A percentile compares a stretch with the other conserved stretches of the same genome.
These are phyloP conservation scores for Berberis vulgaris DNA, from an alignment of 164 flowering plant species.

Conservation along the genomic window DNA sequence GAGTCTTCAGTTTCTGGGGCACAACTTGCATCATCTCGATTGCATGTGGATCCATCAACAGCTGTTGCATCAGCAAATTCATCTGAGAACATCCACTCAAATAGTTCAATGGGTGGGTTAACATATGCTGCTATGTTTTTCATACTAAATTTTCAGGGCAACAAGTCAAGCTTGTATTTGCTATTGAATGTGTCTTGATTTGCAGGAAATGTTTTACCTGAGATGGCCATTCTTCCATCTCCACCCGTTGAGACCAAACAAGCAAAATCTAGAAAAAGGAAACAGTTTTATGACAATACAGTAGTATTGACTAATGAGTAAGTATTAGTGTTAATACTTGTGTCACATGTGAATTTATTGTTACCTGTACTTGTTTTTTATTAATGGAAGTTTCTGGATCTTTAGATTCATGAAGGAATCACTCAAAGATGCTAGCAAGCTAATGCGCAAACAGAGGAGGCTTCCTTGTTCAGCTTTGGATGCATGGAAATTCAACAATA, in stretches of 20 bases:
- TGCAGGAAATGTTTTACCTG: slow-evolving; percentile 20
- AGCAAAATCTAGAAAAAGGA: slow-evolving; percentile 44
- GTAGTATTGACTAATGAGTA: slow-evolving; percentile 63
- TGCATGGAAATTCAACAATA: slow-evolving; percentile 41
- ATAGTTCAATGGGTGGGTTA: slow-evolving; percentile 35
- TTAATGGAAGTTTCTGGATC: too few species aligned
- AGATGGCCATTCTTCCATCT: slow-evolving; percentile 36
- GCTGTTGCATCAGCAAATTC: slow-evolving; percentile 24
- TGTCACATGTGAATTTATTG: slow-evolving; percentile 8
- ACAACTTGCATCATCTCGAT: slow-evolving; percentile 21
- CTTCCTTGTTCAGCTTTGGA: slow-evolving; percentile 45
- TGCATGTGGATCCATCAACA: slow-evolving; percentile 18
- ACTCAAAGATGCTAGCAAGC: slow-evolving; percentile 36
- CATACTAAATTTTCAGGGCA: background rate
- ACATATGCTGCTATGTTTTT: background rate
- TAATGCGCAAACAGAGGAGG: slow-evolving; percentile 34
- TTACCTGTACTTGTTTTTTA: too few species aligned
- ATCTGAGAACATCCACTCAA: slow-evolving; percentile 16
- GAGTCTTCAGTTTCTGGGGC: slow-evolving; percentile 26
- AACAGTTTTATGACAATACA: slow-evolving; percentile 33
- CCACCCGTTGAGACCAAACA: slow-evolving; percentile 42
- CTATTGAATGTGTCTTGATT: background rate
- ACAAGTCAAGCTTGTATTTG: background rate
- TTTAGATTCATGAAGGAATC: slow-evolving; percentile 44
- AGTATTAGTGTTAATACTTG: slow-evolving; percentile 8